phyloP scores from a whole-genome alignment of 805 yeast species.

The Limtongia smithiae region DNA sequence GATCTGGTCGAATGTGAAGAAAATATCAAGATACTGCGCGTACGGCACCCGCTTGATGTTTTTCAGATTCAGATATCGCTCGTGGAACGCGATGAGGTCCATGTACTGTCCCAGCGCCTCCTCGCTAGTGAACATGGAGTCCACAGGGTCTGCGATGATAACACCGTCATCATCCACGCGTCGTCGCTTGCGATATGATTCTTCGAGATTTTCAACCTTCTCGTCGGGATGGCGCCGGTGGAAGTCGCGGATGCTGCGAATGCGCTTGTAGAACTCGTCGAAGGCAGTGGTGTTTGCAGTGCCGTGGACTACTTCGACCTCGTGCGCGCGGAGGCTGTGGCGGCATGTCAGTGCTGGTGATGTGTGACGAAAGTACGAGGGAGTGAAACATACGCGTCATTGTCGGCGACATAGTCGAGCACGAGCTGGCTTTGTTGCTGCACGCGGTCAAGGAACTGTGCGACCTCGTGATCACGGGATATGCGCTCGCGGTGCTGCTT shows the following conservation, averaged over 20 bases:
- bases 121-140: conserved; percentile 50
- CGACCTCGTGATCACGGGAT: conserved; percentile 57
- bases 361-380: neutral
- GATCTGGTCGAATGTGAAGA: conserved; percentile 43
- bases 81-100: conserved; percentile 54
- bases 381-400: conserved; percentile 8
- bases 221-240: conserved; percentile 37
- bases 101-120: conserved; percentile 65
- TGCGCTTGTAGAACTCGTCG: conserved; percentile 41
- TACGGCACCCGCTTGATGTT: conserved; percentile 42
- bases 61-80: conserved; percentile 50
- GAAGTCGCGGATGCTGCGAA: conserved; percentile 37
- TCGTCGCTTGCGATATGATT: conserved; percentile 30
- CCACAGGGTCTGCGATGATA: conserved; percentile 34
- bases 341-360: too few species aligned
- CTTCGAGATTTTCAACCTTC: conserved; percentile 33
- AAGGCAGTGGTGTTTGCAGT: conserved; percentile 36
- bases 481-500: conserved; percentile 20
- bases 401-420: conserved; percentile 17
- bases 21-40: conserved; percentile 47
- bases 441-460: conserved; percentile 49
- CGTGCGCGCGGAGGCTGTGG: conserved; percentile 21
- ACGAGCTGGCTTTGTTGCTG: conserved; percentile 36
- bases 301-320: conserved; percentile 26
- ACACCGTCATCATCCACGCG: conserved; percentile 39